Evolutionary conservation across 805 yeast species (phyloP), one percentile per base, ranked within the genome.

Genomic region (Kodamaea sagamina): DNA sequence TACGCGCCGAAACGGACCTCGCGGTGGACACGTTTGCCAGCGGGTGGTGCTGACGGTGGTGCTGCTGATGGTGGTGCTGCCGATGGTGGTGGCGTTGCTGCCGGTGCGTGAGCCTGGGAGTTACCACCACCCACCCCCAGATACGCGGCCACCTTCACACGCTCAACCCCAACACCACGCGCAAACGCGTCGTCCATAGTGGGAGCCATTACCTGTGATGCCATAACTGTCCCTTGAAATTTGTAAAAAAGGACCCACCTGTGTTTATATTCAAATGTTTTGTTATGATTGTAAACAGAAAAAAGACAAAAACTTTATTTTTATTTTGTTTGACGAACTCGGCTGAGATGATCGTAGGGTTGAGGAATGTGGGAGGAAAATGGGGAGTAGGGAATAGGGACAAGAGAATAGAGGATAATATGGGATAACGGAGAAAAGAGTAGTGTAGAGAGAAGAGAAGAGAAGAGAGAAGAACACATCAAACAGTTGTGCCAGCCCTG

Each of bases 1-100:
- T 90, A 93, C 10, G 87, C 82, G 18, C 99, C 99, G 61, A 93
- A 90, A 29, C 95, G 77, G 15, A 85, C 83, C 58, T 85, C 89
- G 49, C 85, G 72, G 48, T 78, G 80, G 3, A 67, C 54, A 26
- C 74, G 57, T 49, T 61, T 66, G 45, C 59, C 25, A 27, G 13
- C 31, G n/a, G n/a, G n/a, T n/a, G n/a, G n/a, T n/a, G n/a, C n/a
- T n/a, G n/a, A 5, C 32, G 32, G 10, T 29, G 18, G 11, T 12
- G 18, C 18, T 12, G 17, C 32, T 29, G 16, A 5, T 29, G 32
- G 18, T 29, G 32, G 10, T 29, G 32, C 32, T 29, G 32, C 18
- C 9, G n/a, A n/a, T 27, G 15, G 31, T n/a, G 15, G 12, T n/a
- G n/a, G n/a, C n/a, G n/a, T n/a, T n/a, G n/a, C n/a, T n/a, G n/a